A percentile compares a stretch with the other conserved stretches of the same genome.
phyloP scores from a whole-genome alignment of 495 filamentous ascomycete genomes.

The Wilcoxina mikolae region DNA sequence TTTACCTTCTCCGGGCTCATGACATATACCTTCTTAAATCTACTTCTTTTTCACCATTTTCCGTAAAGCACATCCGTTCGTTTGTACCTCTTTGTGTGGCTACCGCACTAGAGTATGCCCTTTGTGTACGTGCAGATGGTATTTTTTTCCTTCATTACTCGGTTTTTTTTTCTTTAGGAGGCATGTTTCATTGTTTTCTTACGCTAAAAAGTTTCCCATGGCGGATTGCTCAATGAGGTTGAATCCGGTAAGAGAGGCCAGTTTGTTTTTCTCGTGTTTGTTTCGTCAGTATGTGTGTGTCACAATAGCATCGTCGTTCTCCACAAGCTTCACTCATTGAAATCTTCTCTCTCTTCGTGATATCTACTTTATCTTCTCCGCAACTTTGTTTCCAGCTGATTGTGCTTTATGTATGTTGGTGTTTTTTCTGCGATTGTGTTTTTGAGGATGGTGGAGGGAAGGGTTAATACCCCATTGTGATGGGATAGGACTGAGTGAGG shows the following conservation, averaged over 20 bases:
- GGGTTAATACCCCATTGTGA: too few species aligned
- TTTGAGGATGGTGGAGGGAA: too few species aligned
- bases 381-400: too few species aligned
- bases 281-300: too few species aligned
- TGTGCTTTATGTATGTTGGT: too few species aligned
- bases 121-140: neutral
- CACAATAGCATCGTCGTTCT: too few species aligned
- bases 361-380: too few species aligned
- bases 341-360: too few species aligned
- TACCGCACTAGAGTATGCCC: constrained; percentile 9
- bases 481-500: too few species aligned
- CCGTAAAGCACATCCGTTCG: constrained; percentile 6
- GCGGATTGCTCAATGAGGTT: neutral
- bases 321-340: too few species aligned
- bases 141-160: constrained; percentile 9
- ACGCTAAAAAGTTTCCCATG: neutral
- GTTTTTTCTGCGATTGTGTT: too few species aligned
- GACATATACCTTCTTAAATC: constrained; percentile 30
- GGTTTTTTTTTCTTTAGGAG: constrained; percentile 6
- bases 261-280: neutral
- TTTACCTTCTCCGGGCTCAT: constrained; percentile 12
- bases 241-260: neutral
- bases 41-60: constrained; percentile 19
- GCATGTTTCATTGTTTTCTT: neutral
- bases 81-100: constrained; percentile 11